Conservation (phyloP, 768 basidiomycete genomes). For the Russula emetica region DNA sequence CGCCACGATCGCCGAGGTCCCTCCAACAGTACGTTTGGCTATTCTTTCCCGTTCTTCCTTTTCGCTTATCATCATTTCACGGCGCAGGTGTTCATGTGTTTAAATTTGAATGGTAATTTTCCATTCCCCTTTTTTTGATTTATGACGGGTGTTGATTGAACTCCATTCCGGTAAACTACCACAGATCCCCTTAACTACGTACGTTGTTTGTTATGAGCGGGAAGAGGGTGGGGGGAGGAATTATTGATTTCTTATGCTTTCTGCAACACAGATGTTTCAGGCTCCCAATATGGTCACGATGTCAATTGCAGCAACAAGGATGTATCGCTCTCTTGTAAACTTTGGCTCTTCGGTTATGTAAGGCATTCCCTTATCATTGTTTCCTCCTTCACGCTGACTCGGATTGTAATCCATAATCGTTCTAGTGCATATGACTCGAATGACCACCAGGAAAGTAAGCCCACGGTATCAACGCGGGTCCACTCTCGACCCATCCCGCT, state of each 20-base stretch:
- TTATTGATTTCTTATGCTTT: background rate
- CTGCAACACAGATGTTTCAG: background rate
- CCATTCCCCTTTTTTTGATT: background rate
- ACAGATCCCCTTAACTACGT: background rate
- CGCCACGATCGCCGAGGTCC: no score
- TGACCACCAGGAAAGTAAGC: background rate
- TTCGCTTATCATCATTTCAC: background rate
- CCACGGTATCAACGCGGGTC: background rate
- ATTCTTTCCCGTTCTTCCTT: background rate
- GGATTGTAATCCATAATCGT: background rate
- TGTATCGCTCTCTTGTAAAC: background rate
- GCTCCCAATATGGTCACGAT: background rate
- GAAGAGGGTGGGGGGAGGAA: background rate
- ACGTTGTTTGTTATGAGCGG: background rate
- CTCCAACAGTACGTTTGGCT: no score
- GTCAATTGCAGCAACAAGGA: background rate
- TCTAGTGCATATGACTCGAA: background rate
- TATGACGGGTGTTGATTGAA: background rate
- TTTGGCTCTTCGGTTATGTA: background rate
- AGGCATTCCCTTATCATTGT: background rate
- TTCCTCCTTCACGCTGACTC: background rate
- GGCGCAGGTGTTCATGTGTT: constrained; percentile 1
- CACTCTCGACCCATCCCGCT: background rate
- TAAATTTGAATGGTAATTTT: constrained; percentile 11
- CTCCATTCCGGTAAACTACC: no score